Percentiles rank a stretch among this genome's conserved stretches.
These are phyloP conservation scores for Colletotrichum camelliae DNA, from an alignment of 2,329 filamentous ascomycete species.

Conservation along the genomic window DNA sequence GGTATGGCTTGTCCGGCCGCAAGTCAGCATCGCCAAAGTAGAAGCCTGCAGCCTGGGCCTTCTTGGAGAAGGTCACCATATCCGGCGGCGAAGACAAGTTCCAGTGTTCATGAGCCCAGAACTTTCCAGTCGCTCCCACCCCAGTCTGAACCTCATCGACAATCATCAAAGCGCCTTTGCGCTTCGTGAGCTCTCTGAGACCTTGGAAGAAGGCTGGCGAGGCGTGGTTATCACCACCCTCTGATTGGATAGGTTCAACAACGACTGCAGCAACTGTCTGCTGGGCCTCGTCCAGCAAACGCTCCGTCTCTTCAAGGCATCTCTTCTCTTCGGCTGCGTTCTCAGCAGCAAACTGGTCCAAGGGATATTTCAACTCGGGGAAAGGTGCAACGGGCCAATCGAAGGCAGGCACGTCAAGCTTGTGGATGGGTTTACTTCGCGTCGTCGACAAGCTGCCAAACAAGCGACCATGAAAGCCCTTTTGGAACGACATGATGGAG, in stretches of 20 bases:
- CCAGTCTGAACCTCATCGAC: constrained; percentile 96
- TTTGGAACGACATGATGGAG: constrained; percentile 88
- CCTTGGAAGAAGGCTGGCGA: constrained; percentile 86
- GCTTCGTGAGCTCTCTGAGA: constrained; percentile 78
- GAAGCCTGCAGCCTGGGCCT: constrained; percentile 92
- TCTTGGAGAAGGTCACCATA: constrained; percentile 96
- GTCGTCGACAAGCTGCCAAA: constrained; percentile 89
- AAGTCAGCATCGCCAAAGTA: constrained; percentile 84
- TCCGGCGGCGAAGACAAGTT: constrained; percentile 79
- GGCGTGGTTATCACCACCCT: constrained; percentile 94
- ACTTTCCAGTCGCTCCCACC: constrained; percentile 89
- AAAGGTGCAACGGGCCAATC: constrained; percentile 96
- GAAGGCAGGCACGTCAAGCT: constrained; percentile 92
- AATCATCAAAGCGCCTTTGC: constrained; percentile 81
- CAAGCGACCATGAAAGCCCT: constrained; percentile 87
- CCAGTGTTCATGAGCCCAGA: constrained; percentile 99
- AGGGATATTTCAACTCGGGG: constrained; percentile 84
- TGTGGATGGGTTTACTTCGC: constrained; percentile 92
- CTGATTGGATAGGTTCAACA: constrained; percentile 90
- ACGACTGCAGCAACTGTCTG: constrained; percentile 81
- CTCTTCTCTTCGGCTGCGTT: constrained; percentile 82
- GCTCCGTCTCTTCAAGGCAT: constrained; percentile 82
- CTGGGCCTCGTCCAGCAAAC: constrained; percentile 79
- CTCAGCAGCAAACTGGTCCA: constrained; percentile 78
- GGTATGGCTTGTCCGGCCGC: constrained; percentile 89